Evolutionary conservation across 768 basidiomycete species (phyloP), one percentile per base, ranked within the genome.

Genomic region (Strobilomyces dryophilus): DNA sequence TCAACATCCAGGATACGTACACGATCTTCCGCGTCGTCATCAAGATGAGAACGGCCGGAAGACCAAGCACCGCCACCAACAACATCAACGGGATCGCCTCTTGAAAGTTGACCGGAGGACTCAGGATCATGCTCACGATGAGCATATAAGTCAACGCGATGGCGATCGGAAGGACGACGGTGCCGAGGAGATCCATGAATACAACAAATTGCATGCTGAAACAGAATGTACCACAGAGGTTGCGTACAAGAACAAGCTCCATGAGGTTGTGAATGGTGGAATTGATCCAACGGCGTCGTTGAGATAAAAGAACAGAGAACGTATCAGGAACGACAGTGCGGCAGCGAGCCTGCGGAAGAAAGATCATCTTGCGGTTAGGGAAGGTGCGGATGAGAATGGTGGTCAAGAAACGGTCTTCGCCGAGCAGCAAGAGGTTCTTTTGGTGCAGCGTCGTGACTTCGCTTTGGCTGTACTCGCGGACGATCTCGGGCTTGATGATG

Each of bases 201-300:
- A 98, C 94, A 69, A 98, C 86, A 70, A 98, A 98, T 69, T 98
- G 97, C 95, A 98, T 98, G 72, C 93, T 97, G 75, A 98, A 98
- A 77, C 97, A 99, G 73, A 99, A 99, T 29, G 95, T 98, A 34
- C 97, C 97, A 71, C 97, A 98, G 15, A 98, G 80, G 66, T 99
- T 93, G 59, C 90, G 91, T 37, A 99, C 97, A 55, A 92, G 84
- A 34, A 98, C 92, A 36, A 99, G 87, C 70, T 99, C 97, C 94
- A 98, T 98, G 47, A 99, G 83, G 69, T 99, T 98, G 76, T 98
- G 97, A 47, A 99, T 91, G 0, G 97, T 98, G 15, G 95, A 98
- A 71, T 98, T 98, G 75, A 99, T 98, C 97, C 97, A 99, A 52
- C 97, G 87, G 18, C 97, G 86, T 31, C 97, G 92, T 68, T 99